A percentile compares a stretch with the other conserved stretches of the same genome.
Conservation (phyloP, 176 grass and related monocot genomes). For the Typha latifolia region DNA sequence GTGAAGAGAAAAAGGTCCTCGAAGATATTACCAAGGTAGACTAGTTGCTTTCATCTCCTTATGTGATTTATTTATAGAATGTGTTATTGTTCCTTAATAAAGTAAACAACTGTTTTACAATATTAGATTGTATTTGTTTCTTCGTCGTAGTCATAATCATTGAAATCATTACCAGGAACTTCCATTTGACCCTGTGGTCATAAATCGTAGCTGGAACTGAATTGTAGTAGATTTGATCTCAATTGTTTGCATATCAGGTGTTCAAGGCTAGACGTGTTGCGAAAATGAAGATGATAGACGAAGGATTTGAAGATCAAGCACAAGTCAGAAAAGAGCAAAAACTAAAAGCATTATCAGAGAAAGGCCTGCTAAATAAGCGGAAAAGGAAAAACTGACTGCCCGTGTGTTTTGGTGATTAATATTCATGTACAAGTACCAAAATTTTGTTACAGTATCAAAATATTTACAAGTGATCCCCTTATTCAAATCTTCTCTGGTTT, state of each 20-base stretch:
- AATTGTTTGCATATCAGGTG: conserved; percentile 30
- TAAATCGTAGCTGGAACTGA: conserved; percentile 1
- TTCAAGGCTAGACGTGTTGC: conserved; percentile 70
- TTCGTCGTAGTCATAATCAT: too few relatives aligned
- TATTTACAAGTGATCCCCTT: too few relatives aligned
- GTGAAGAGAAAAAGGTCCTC: conserved; percentile 43
- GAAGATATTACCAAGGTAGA: conserved; percentile 74
- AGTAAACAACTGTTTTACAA: too few relatives aligned
- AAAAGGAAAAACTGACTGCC: conserved; percentile 17
- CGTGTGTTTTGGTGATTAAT: too few relatives aligned
- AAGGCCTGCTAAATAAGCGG: conserved; percentile 37
- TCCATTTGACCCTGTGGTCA: background rate
- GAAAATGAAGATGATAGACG: conserved; percentile 67
- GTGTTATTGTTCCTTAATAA: too few relatives aligned
- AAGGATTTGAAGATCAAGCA: conserved; percentile 70
- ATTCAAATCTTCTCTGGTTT: too few relatives aligned
- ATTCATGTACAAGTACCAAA: too few relatives aligned
- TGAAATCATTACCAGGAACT: background rate
- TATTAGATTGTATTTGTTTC: too few relatives aligned
- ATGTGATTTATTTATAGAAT: too few relatives aligned
- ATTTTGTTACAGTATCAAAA: too few relatives aligned
- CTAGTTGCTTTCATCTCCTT: background rate
- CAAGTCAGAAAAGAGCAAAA: conserved; percentile 66
- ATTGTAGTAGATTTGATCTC: background rate
- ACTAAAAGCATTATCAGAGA: conserved; percentile 30